phyloP scores from a whole-genome alignment of 2,329 filamentous ascomycete species.

The Grosmannia penicillata region DNA sequence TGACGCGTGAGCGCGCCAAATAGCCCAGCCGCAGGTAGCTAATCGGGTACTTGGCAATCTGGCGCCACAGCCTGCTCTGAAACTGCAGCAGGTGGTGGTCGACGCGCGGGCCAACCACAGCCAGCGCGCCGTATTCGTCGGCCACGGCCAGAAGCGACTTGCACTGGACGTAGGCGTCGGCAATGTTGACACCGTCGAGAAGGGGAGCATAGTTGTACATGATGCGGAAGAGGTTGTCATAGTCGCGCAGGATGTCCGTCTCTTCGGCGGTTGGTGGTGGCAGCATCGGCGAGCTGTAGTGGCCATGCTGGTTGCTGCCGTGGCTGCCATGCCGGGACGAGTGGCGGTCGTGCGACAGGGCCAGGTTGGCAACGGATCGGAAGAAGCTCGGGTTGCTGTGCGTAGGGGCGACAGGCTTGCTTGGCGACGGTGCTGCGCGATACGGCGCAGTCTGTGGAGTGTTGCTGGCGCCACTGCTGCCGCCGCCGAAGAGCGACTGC shows the following conservation, averaged over 20 bases:
- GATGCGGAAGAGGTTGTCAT: slow-evolving; percentile 88
- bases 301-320: slow-evolving; percentile 5
- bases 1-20: slow-evolving; percentile 67
- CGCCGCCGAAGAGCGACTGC: slow-evolving; percentile 42
- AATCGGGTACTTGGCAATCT: slow-evolving; percentile 91
- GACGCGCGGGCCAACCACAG: slow-evolving; percentile 75
- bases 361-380: slow-evolving; percentile 72
- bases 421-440: no score
- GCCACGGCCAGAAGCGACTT: slow-evolving; percentile 77
- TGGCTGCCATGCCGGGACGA: not conserved
- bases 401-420: no score
- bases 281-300: slow-evolving; percentile 11
- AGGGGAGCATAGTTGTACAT: slow-evolving; percentile 87
- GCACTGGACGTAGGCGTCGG: slow-evolving; percentile 84
- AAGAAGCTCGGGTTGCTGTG: slow-evolving; percentile 48
- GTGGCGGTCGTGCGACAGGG: slow-evolving; percentile 19
- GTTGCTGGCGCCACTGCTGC: slow-evolving; percentile 27
- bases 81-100: slow-evolving; percentile 92
- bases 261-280: slow-evolving; percentile 41
- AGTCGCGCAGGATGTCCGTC: slow-evolving; percentile 72
- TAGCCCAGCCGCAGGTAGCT: slow-evolving; percentile 85
- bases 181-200: slow-evolving; percentile 77
- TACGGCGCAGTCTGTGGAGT: no score
- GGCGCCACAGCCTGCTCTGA: slow-evolving; percentile 81
- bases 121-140: slow-evolving; percentile 87